These are phyloP conservation scores for Sisymbrium altissimum DNA, from an alignment of 345 rosid genomes.

Conservation along the genomic window DNA sequence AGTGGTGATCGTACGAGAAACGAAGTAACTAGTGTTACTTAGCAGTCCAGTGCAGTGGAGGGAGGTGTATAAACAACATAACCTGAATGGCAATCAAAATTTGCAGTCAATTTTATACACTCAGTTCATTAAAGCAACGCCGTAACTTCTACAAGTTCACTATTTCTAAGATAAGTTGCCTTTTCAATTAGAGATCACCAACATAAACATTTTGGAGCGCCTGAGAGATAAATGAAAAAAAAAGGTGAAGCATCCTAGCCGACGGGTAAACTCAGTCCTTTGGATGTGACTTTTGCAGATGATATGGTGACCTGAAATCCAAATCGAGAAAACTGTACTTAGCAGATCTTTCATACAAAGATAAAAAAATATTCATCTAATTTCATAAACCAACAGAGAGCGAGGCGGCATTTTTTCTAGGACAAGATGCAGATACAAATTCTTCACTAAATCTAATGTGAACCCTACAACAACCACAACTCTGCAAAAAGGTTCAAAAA, in stretches of 20 bases:
- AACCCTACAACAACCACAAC: background rate
- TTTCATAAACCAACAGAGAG: background rate
- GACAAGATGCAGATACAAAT: no score
- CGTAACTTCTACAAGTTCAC: no score
- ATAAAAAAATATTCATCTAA: background rate
- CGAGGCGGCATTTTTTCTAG: no score
- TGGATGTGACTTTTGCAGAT: background rate
- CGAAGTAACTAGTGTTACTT: no score
- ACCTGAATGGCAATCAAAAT: no score
- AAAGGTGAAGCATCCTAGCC: no score
- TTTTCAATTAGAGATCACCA: background rate
- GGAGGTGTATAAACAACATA: no score
- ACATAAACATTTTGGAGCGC: background rate
- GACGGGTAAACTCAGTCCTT: background rate
- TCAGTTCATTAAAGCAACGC: no score
- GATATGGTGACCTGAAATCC: background rate
- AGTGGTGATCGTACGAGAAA: no score
- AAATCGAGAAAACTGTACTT: background rate
- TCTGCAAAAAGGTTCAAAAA: background rate
- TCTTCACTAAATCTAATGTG: no score
- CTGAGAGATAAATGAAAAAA: background rate
- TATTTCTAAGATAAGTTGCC: background rate
- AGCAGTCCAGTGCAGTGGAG: no score
- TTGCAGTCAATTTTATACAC: background rate
- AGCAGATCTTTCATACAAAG: background rate